Base-by-base conservation (phyloP, 2,329 filamentous ascomycete species). In the Penicillium carneum region DNA sequence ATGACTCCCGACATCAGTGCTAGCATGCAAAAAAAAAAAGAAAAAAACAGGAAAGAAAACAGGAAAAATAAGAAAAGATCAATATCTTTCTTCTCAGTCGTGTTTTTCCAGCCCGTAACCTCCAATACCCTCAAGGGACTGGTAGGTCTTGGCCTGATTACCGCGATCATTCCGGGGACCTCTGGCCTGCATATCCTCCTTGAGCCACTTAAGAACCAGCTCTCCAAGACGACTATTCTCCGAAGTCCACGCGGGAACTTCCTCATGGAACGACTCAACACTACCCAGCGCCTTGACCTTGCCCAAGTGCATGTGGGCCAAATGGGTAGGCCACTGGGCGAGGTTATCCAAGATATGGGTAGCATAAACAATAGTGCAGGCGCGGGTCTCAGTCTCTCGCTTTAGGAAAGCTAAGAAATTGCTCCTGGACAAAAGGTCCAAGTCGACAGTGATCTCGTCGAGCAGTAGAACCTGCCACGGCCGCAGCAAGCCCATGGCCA, bases 331-430 rank as follows among this genome's bases (percentile, higher is more conserved):
- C 95, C 95, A 99, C 20, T 89, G 88, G 0, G 93, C 93, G 52
- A 99, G 82, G 76, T 98, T 97, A 75, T 99, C 95, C 69, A 99
- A 81, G 66, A 99, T 97, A 78, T 99, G 95, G 14, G 95, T 99
- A 8, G 95, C 95, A 76, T 99, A 99, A 33, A 99, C 93, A 70
- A 99, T 91, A 4, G 95, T 97, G 75, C 93, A 97, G 41, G 87
- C 84, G 55, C 94, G 84, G 8, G 75, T 82, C 79, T 94, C 90
- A 0, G 94, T 97, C 86, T 99, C 95, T 62, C 84, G 83, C 79
- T 93, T 93, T 72, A 99, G 79, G 82, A 94, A 99, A 45, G 80
- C 84, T 34, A 99, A 83, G 76, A 99, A 99, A 74, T 93, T 89
- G 70, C 88, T 88, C 16, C 95, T 86, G 57, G 87, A 91, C 62